Percentiles rank a stretch among this genome's conserved stretches.
phyloP scores from a whole-genome alignment of 108 stramenopile genomes.

The Nannochloropsis gaditana region DNA sequence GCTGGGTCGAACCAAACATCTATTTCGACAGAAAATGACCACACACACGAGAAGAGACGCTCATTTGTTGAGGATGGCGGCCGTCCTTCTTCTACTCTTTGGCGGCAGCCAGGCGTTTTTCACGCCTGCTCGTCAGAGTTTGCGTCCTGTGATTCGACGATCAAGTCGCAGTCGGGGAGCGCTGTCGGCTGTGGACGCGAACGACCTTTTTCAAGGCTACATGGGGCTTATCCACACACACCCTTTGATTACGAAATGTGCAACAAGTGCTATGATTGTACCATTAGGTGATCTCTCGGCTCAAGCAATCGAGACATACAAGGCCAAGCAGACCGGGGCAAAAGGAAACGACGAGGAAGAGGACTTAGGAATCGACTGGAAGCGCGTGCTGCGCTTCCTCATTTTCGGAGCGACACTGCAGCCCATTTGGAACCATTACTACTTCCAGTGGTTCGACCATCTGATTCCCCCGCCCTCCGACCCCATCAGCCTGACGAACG shows the following conservation, averaged over 20 bases:
- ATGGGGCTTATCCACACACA: slow-evolving; percentile 20
- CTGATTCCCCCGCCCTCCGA: background rate
- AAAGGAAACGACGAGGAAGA: background rate
- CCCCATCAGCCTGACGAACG: background rate
- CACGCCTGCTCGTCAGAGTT: background rate
- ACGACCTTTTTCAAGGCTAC: slow-evolving; percentile 7
- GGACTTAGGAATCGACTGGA: slow-evolving; percentile 5
- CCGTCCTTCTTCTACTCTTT: no score
- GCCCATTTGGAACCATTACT: background rate
- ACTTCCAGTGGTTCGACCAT: background rate
- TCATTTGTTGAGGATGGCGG: no score
- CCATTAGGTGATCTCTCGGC: slow-evolving; percentile 4
- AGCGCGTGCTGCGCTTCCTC: background rate
- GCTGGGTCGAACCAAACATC: no score
- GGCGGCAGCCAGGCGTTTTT: background rate
- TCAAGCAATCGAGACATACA: slow-evolving; percentile 1
- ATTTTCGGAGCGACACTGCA: slow-evolving; percentile 20
- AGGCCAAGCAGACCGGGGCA: background rate
- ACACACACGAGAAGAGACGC: no score
- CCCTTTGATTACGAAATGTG: slow-evolving; percentile 4
- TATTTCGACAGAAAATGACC: no score
- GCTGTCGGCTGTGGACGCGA: background rate
- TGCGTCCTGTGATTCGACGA: background rate
- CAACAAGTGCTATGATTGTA: background rate
- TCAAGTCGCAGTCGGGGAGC: background rate